Base-by-base conservation (phyloP, 140 eudicot genomes). In the Stevia rebaudiana region DNA sequence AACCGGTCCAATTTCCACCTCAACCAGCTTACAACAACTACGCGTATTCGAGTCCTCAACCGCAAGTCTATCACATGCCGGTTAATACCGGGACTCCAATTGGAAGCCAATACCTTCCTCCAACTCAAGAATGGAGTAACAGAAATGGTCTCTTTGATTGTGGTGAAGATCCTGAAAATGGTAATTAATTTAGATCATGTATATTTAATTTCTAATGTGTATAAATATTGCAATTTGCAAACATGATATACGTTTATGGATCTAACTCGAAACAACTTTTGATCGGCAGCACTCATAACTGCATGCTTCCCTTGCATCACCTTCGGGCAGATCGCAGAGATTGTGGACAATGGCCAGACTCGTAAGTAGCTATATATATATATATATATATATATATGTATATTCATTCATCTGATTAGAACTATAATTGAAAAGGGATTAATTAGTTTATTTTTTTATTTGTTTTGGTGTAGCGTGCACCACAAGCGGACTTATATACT, bases 291-390 rank as follows among this genome's bases (percentile, higher is more conserved):
- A 13, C 40, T 71, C 50, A 50, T 65, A 40, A 77, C 82, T 1
- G 70, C 66, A 1, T 77, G 74, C 30, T 71, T 71, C 21, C 82
- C 82, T 31, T 77, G 77, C 70, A 74, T 77, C 56, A 77, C 82
- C 1, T 77, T 77, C 21, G 82, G 82, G 15, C 82, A 77, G 39
- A 66, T 77, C 59, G 82, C 82, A 30, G 82, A 77, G 74, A 71
- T 77, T 19, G 54, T 77, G 1, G 82, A 77, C 62, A 59, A 71
- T 3, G 82, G 82, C 69, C 78, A 71, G 36, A 77, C 82, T 6
- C 48, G 82, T 77, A 77, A 77, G 82, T 13, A 6, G 8, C 3
- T n/a, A n/a, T n/a, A n/a, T n/a, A n/a, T n/a, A n/a, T n/a, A n/a
- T n/a, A n/a, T n/a, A n/a, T n/a, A n/a, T n/a, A n/a, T n/a, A n/a